Percentiles rank a stretch among this genome's conserved stretches.
Evolutionary conservation across 306 rosid species (phyloP).

Genomic region (Cucurbita argyrosperma): DNA sequence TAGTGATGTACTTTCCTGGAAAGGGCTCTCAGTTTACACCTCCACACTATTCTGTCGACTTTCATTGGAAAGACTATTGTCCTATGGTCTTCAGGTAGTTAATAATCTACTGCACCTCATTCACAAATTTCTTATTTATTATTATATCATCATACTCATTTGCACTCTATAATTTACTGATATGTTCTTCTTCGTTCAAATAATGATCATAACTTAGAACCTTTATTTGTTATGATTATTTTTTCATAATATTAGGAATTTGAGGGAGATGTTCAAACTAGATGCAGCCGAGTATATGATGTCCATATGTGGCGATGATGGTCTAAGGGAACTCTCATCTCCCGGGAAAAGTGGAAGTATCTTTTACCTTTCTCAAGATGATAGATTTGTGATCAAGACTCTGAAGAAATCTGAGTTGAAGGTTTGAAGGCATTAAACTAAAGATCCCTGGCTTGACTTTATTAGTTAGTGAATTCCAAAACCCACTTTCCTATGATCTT

Average conservation of each 20-base stretch:
- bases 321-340: conserved; percentile 77
- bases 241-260: conserved; percentile 44
- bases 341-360: conserved; percentile 99
- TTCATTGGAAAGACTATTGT: conserved; percentile 95
- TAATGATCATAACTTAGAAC: not conserved
- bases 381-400: conserved; percentile 89
- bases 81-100: conserved; percentile 97
- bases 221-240: not conserved
- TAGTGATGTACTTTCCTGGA: conserved; percentile 77
- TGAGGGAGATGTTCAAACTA: conserved; percentile 97
- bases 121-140: not conserved
- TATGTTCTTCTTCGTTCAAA: not conserved
- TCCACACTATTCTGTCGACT: conserved; percentile 71
- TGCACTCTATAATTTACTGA: not conserved
- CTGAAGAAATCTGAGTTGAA: conserved; percentile 62
- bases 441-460: not conserved
- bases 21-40: conserved; percentile 86
- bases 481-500: not conserved
- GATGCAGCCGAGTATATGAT: conserved; percentile 99
- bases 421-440: conserved; percentile 40
- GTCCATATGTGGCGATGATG: conserved; percentile 89
- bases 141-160: not conserved
- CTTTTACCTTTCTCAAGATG: conserved; percentile 90
- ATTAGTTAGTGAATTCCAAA: not conserved
- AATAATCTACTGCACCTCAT: not conserved